These are phyloP conservation scores for Aspergillus tanneri DNA, from an alignment of 2,329 filamentous ascomycete genomes.

Conservation along the genomic window DNA sequence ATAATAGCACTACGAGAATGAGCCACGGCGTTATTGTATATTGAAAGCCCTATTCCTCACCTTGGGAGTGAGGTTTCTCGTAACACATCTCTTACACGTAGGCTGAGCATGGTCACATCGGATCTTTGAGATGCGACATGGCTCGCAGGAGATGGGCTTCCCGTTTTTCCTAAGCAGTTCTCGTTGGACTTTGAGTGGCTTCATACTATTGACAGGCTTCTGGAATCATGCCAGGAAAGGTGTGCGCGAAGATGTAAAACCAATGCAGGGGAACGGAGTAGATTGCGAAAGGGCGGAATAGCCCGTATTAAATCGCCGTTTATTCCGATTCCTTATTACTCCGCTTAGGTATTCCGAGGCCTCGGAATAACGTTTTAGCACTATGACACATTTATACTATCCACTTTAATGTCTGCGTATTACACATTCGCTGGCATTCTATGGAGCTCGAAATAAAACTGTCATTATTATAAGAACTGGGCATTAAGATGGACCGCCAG, in stretches of 20 bases:
- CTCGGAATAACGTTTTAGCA: too few relatives aligned
- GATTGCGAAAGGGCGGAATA: too few relatives aligned
- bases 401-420: too few relatives aligned
- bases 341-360: too few relatives aligned
- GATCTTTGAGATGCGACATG: conserved; percentile 3
- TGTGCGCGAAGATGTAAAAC: not conserved
- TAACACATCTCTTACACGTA: conserved; percentile 1
- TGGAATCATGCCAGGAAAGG: not conserved
- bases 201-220: not conserved
- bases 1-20: conserved; percentile 7
- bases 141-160: conserved; percentile 4
- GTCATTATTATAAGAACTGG: too few relatives aligned
- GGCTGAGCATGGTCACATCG: conserved; percentile 8
- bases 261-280: not conserved
- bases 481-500: too few relatives aligned
- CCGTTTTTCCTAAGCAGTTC: not conserved
- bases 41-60: not conserved
- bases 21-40: not conserved
- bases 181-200: not conserved
- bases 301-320: too few relatives aligned
- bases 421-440: too few relatives aligned
- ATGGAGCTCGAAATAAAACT: too few relatives aligned
- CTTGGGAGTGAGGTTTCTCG: not conserved
- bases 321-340: too few relatives aligned
- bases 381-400: too few relatives aligned